Evolutionary conservation across 208 protist genomes (phyloP), one percentile per base, ranked within the genome.

Genomic region (Leishmania lainsoni): DNA sequence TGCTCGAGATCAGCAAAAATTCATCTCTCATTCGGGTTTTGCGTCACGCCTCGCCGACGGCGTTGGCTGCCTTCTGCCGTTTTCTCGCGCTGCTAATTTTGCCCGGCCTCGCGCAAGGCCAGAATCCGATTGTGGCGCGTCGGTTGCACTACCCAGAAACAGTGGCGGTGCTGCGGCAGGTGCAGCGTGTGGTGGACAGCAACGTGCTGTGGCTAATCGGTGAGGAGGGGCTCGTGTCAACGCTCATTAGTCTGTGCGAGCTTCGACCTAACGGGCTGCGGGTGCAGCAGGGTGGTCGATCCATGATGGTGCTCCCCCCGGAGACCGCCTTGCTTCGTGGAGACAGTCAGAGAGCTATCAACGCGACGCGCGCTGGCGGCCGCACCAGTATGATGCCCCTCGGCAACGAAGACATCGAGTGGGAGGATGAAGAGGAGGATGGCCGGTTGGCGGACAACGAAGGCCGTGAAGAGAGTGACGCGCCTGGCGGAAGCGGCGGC

Each of bases 201-300:
- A 97, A 97, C 77, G 91, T 94, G 71, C 86, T 95, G 29, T 96
- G 91, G 91, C 78, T 97, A 32, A 84, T 92, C n/a, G 89, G 89
- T 32, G 89, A 91, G 77, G 75, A 84, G 48, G 83, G 83, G 12
- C 76, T 97, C 22, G 81, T 94, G 10, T 70, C 88, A 75, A 86
- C 87, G 8, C 81, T 97, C 20, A 87, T 95, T 59, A 59, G 22
- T n/a, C 77, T 97, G n/a, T 91, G 89, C 80, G 89, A 97, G 82
- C 83, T 94, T 78, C 85, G 83, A 22, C 76, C 79, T 0, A 72
- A 83, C 17, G 79, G 84, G 56, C 54, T 90, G 26, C 85, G 87
- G 12, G 80, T 90, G 45, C 86, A 90, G 54, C 83, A 90, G 56
- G 88, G 90, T 20, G 76, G 80, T 17, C 88, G 76, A 1, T 83